Base-by-base conservation (phyloP, 176 grass and related monocot species). In the Ensete glaucum region DNA sequence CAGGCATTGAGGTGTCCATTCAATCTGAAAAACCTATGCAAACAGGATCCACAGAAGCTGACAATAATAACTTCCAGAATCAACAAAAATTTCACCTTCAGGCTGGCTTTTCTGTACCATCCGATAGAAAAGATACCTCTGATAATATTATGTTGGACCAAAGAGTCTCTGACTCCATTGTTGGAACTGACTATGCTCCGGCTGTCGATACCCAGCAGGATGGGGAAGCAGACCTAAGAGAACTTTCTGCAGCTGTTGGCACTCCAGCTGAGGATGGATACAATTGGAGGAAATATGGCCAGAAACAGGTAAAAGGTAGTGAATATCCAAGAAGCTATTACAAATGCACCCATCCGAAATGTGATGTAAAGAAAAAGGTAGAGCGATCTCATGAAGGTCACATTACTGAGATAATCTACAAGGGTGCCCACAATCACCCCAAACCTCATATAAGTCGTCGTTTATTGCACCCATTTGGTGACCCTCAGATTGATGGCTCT, bases 261-360 rank as follows among this genome's bases (percentile, higher is more conserved):
- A 20, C 68, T 22, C 78, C 53, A 52, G 53, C 75, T 0, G 87
- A 90, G 50, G 93, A 96, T 83, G 89, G 87, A 76, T 96, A 92
- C 80, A 96, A 90, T 72, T 96, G 93, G 93, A 90, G 89, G 78
- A 96, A 92, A 74, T 96, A 96, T 73, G 93, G 89, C 67, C 77
- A 92, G 43, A 92, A 88, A 76, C 89, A 90, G 76, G 87, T 90
- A 9, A 96, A 92, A 70, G 84, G 74, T 48, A 86, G 89, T 25
- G 79, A 85, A 71, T 77, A 82, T 73, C 93, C 89, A 13, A 88
- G 83, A 27, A 96, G 85, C 62, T 96, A 96, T 73, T 92, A 90
- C 81, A 92, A 90, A 81, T 96, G 93, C 74, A 92, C 83, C 26
- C 81, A 83, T 16, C 81, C 62, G 11, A 79, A 87, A 68, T 96